Evolutionary conservation across 352 stramenopile species (phyloP), one percentile per base, ranked within the genome.

Genomic region (Globisporangium parvum): DNA sequence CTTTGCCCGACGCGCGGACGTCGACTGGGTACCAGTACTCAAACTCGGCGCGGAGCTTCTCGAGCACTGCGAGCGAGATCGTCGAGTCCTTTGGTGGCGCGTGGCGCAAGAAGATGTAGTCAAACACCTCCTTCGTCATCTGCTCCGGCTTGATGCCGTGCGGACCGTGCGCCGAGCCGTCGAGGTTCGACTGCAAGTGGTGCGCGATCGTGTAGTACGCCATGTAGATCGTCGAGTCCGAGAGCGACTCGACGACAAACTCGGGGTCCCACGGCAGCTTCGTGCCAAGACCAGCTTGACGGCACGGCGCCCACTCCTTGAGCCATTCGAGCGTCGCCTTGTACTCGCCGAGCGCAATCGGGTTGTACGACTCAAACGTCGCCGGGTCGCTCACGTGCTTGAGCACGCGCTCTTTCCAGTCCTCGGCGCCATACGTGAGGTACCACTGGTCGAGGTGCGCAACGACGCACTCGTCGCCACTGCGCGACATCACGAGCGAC

Each of bases 181-280:
- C 92, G 28, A 99, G 63, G 79, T 98, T 98, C 66, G 69, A 66
- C 65, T 99, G 97, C 56, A 99, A 75, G 67, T 98, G 82, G 79
- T 99, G 96, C 6, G 96, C 92, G 61, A 99, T 98, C 11, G 97
- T 99, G 73, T 99, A 99, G 76, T 99, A 99, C 28, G 98, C 96
- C 98, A 99, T 99, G 83, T 99, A 99, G 63, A 99, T 99, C 18
- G 98, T 99, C 74, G 91, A 98, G 71, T 99, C 98, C 28, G 96
- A 99, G 35, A 99, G 88, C 46, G 91, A 99, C 74, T 99, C 98
- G 48, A 99, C 98, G 20, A 99, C 95, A 70, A 98, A 99, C 62
- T 98, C 73, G 9, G 88, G 82, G 78, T 99, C 98, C 98, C 98
- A 99, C 12, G 98, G 98, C 46, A 99, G 79, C 70, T 93, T 93